Conservation (phyloP, 2,329 filamentous ascomycete species). For the Alternaria gaisen region DNA sequence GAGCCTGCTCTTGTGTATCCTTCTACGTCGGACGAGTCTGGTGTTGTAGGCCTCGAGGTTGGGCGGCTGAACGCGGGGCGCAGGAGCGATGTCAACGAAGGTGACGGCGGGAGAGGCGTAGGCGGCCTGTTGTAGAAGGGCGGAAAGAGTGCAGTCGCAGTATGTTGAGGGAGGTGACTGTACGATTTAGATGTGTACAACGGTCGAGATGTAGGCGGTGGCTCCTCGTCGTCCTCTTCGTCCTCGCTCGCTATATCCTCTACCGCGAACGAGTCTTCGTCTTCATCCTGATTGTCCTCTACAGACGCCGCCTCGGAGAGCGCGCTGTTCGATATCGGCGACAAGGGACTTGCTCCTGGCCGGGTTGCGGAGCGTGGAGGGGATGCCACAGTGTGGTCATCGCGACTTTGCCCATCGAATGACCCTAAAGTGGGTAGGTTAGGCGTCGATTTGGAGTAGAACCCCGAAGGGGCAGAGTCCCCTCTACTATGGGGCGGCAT, state of each 20-base stretch:
- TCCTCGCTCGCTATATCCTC: conserved; percentile 34
- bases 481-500: conserved; percentile 59
- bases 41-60: conserved; percentile 85
- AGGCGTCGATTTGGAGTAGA: conserved; percentile 59
- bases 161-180: conserved; percentile 53
- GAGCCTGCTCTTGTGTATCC: conserved; percentile 24
- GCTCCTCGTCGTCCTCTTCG: conserved; percentile 16
- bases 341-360: conserved; percentile 27
- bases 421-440: conserved; percentile 56
- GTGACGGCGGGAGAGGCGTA: conserved; percentile 90
- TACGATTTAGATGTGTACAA: conserved; percentile 57
- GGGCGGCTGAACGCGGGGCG: conserved; percentile 69
- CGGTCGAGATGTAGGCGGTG: conserved; percentile 39
- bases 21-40: conserved; percentile 90
- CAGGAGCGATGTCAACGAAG: conserved; percentile 89
- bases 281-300: conserved; percentile 26
- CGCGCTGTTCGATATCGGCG: conserved; percentile 27
- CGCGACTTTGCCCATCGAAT: conserved; percentile 30
- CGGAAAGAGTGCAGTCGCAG: conserved; percentile 64
- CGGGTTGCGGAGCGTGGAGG: conserved; percentile 17
- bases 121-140: conserved; percentile 98
- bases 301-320: conserved; percentile 52
- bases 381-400: conserved; percentile 3
- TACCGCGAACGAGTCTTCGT: conserved; percentile 27
- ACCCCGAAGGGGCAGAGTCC: conserved; percentile 46